Base-by-base conservation (phyloP, 2,329 filamentous ascomycete species). In the Trichoderma cornu-damae region DNA sequence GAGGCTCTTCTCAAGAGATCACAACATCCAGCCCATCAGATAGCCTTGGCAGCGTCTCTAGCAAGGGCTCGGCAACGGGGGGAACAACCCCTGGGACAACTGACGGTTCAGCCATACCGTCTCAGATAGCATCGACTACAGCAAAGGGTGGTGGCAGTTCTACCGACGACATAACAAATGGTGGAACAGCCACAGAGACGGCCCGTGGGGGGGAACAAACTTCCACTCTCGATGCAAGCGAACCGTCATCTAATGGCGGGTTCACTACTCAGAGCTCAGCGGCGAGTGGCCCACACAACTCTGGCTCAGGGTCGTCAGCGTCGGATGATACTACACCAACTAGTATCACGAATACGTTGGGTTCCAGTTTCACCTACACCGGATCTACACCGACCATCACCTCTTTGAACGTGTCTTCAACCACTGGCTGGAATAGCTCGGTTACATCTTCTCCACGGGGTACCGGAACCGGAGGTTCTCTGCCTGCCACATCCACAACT, bases 351-450 rank as follows among this genome's bases (percentile, higher is more conserved):
- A 37, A 38, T 18, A 42, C 35, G 2, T 11, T 8, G 9, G 14
- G 14, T 11, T n/a, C 30, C 12, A 32, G 24, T 2, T 35, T 40
- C 32, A 49, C 20, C 4, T 50, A 43, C 12, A 35, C 38, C 6
- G 46, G 16, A 22, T 22, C 54, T 11, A 47, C 48, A 28, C 49
- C 54, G 6, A 14, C 9, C 8, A 37, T 57, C 8, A 47, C 53
- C 1, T 57, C 58, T 42, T 47, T 46, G 14, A 14, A 22, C n/a
- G 18, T 14, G 3, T 52, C 53, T 12, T 20, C 42, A 12, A 47
- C 26, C 2, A 28, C 53, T 14, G 58, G 48, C 12, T 60, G 58
- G 58, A 60, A 60, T 8, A 28, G 6, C 3, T 58, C 58, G 12
- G 20, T 35, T 3, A 30, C n/a, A n/a, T 50, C 28, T 18, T 24